Conservation (phyloP, 768 basidiomycete genomes). For the Hypholoma sublateritium region DNA sequence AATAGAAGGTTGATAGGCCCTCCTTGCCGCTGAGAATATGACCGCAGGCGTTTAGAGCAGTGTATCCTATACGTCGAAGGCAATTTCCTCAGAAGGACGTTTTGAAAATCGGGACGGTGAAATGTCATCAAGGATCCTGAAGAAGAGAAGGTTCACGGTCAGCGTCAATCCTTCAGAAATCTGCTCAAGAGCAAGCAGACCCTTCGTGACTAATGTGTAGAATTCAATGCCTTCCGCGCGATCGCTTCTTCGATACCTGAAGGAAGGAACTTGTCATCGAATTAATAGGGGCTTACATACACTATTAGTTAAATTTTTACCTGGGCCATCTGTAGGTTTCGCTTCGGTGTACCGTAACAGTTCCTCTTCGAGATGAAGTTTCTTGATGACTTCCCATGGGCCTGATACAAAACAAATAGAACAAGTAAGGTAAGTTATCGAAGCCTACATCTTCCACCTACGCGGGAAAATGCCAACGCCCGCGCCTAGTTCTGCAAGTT, state of each 20-base stretch:
- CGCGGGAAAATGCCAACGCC: slow-evolving; percentile 58
- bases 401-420: slow-evolving; percentile 27
- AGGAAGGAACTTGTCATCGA: slow-evolving; percentile 40
- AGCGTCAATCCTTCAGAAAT: not conserved
- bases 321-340: slow-evolving; percentile 39
- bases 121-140: slow-evolving; percentile 52
- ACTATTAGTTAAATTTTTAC: slow-evolving; percentile 21
- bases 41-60: slow-evolving; percentile 58
- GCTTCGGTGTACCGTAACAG: slow-evolving; percentile 38
- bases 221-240: slow-evolving; percentile 53
- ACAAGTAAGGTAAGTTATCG: not conserved
- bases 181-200: slow-evolving; percentile 29
- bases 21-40: slow-evolving; percentile 46
- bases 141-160: not conserved
- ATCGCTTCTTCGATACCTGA: slow-evolving; percentile 64
- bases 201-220: slow-evolving; percentile 54
- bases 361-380: slow-evolving; percentile 46
- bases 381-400: slow-evolving; percentile 47
- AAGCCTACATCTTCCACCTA: slow-evolving; percentile 16
- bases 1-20: slow-evolving; percentile 52
- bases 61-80: slow-evolving; percentile 44
- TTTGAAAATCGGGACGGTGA: slow-evolving; percentile 70
- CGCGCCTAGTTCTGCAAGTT: slow-evolving; percentile 57
- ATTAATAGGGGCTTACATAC: not conserved
- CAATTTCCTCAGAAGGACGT: slow-evolving; percentile 50